A percentile compares a stretch with the other conserved stretches of the same genome.
These are phyloP conservation scores for Cutaneotrichosporon cavernicola DNA, from an alignment of 1,284 basidiomycete genomes.

Conservation along the genomic window DNA sequence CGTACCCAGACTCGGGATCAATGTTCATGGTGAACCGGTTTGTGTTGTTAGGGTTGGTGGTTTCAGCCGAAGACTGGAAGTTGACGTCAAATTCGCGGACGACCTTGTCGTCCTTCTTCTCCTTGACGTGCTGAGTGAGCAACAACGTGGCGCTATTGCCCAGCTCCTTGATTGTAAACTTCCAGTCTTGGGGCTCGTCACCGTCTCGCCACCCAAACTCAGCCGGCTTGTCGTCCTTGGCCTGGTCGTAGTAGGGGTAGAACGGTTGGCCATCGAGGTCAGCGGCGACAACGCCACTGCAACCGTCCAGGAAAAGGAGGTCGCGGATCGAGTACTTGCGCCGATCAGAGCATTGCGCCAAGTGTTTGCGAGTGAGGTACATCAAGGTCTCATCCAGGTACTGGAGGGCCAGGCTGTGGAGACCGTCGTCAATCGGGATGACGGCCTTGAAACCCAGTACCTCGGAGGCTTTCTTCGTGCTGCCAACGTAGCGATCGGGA, in stretches of 20 bases:
- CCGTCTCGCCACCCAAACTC: slow-evolving; percentile 28
- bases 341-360: neutral
- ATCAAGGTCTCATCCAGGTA: slow-evolving; percentile 21
- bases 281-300: slow-evolving; percentile 25
- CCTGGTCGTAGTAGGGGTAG: slow-evolving; percentile 18
- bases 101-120: slow-evolving; percentile 11
- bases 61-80: neutral
- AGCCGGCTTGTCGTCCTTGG: slow-evolving; percentile 9
- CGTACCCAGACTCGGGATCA: slow-evolving; percentile 22
- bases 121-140: slow-evolving; percentile 8
- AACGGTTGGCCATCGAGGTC: slow-evolving; percentile 21
- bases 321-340: slow-evolving; percentile 17
- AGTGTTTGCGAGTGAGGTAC: slow-evolving; percentile 22
- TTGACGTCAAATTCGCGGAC: slow-evolving; percentile 7
- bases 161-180: slow-evolving; percentile 22
- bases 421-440: slow-evolving; percentile 32
- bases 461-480: slow-evolving; percentile 22
- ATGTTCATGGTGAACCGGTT: slow-evolving; percentile 18
- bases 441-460: slow-evolving; percentile 30
- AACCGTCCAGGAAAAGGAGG: slow-evolving; percentile 29
- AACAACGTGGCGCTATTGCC: slow-evolving; percentile 9
- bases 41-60: neutral
- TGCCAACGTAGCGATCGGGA: slow-evolving; percentile 31
- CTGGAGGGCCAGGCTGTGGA: slow-evolving; percentile 27
- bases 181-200: slow-evolving; percentile 29